These are phyloP conservation scores for Gynochthodes officinalis DNA, from an alignment of 257 asterid species.

Conservation along the genomic window DNA sequence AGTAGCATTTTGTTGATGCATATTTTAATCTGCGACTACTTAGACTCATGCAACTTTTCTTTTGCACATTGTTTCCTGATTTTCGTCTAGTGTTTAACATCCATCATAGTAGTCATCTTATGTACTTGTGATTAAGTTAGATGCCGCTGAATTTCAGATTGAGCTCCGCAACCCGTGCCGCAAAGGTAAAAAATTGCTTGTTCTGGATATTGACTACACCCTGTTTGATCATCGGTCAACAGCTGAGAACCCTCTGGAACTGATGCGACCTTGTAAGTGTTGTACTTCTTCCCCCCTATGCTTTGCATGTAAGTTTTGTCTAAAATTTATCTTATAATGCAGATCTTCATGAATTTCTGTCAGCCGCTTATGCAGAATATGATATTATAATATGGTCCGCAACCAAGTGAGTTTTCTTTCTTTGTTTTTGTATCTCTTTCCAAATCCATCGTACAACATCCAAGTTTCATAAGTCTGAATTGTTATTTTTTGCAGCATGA, in stretches of 20 bases:
- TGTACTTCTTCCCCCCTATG: conserved; percentile 9
- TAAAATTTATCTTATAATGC: conserved; percentile 21
- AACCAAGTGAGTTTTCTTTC: conserved; percentile 51
- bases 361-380: conserved; percentile 85
- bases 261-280: conserved; percentile 92
- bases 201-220: conserved; percentile 89
- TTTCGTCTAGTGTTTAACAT: not conserved
- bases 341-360: conserved; percentile 97
- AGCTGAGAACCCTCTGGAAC: conserved; percentile 88
- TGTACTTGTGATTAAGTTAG: not conserved
- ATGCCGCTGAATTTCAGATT: conserved; percentile 46
- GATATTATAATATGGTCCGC: conserved; percentile 99
- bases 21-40: not conserved
- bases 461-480: not conserved
- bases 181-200: conserved; percentile 88
- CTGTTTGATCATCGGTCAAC: conserved; percentile 92
- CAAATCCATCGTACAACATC: not conserved
- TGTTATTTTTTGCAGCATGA: not conserved
- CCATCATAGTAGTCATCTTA: not conserved
- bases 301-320: not conserved
- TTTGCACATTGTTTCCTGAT: not conserved
- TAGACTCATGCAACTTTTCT: not conserved
- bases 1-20: not conserved
- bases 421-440: not conserved
- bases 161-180: conserved; percentile 84